Base-by-base conservation (phyloP, 139 green algal genomes). In the Chlorella sp. region DNA sequence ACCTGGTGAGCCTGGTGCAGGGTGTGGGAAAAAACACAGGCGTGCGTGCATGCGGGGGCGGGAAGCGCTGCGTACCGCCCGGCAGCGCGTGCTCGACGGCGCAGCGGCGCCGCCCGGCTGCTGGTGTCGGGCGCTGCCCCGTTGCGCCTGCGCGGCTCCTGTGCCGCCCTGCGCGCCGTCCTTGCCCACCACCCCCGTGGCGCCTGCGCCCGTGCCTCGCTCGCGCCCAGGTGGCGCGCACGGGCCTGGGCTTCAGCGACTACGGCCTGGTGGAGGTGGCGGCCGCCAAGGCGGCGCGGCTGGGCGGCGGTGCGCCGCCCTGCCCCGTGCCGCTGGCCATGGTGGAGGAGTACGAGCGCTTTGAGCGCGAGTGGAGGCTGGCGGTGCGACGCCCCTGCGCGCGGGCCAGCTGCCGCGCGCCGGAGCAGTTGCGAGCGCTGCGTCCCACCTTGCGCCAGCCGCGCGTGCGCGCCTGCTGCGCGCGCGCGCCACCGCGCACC, bases 181-280 rank as follows among this genome's bases (percentile, higher is more conserved):
- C n/a, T n/a, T n/a, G n/a, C n/a, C n/a, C n/a, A n/a, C n/a, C n/a
- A n/a, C n/a, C n/a, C n/a, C n/a, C n/a, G n/a, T n/a, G n/a, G n/a
- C n/a, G n/a, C n/a, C n/a, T n/a, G n/a, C n/a, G n/a, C n/a, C n/a
- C n/a, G n/a, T n/a, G n/a, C n/a, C n/a, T n/a, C n/a, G n/a, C n/a
- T n/a, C n/a, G n/a, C n/a, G n/a, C n/a, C n/a, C n/a, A n/a, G n/a
- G n/a, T n/a, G n/a, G n/a, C 51, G 43, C 72, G 72, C 0, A 3
- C 11, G 21, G 72, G 72, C 11, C 56, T 78, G 33, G 33, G 43
- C 43, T 27, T 78, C 31, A 42, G 35, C 1, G 45, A 71, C 4
- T 78, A 78, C 33, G 72, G 72, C 2, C 72, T 78, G 63, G 74
- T 73, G 74, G 69, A 75, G 4, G 69, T 40, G 9, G 53, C 69